Evolutionary conservation across 2,329 filamentous ascomycete species (phyloP).

Genomic region (Ceratocystis papillata): DNA sequence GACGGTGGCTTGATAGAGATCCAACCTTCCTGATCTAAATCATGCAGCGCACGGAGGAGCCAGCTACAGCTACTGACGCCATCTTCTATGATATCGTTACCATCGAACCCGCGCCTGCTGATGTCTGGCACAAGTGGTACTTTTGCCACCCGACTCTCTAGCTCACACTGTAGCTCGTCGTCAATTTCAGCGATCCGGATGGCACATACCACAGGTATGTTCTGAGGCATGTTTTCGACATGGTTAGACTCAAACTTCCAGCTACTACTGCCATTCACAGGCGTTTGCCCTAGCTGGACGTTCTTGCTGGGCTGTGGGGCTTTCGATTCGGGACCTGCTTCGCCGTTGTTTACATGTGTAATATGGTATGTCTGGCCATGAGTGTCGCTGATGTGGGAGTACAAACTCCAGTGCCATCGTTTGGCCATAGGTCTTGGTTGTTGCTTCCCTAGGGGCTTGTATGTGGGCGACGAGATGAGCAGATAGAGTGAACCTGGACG

Average conservation of each 20-base stretch:
- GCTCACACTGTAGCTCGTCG: conserved; percentile 13
- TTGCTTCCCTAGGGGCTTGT: conserved; percentile 19
- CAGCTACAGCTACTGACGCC: conserved; percentile 23
- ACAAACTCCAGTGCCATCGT: conserved; percentile 23
- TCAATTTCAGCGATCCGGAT: conserved; percentile 19
- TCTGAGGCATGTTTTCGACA: conserved; percentile 16
- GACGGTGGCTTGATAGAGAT: conserved; percentile 18
- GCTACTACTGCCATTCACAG: not conserved
- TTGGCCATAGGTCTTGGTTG: conserved; percentile 20
- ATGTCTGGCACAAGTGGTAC: conserved; percentile 13
- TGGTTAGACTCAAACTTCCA: conserved; percentile 18
- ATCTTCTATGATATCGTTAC: conserved; percentile 19
- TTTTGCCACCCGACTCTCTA: conserved; percentile 15
- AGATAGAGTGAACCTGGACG: conserved; percentile 17
- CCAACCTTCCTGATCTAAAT: conserved; percentile 23
- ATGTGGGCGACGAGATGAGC: conserved; percentile 22
- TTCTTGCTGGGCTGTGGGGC: not conserved
- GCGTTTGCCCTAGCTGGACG: too few species aligned
- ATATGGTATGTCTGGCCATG: conserved; percentile 20
- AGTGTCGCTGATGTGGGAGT: conserved; percentile 15
- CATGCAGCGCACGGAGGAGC: conserved; percentile 18
- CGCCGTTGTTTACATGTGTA: not conserved
- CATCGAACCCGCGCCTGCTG: conserved; percentile 11
- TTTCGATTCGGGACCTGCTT: not conserved
- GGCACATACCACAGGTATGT: conserved; percentile 21